A percentile compares a stretch with the other conserved stretches of the same genome.
Evolutionary conservation across 2,329 filamentous ascomycete species (phyloP).

Genomic region (Ophiocordyceps camponoti-saundersi): DNA sequence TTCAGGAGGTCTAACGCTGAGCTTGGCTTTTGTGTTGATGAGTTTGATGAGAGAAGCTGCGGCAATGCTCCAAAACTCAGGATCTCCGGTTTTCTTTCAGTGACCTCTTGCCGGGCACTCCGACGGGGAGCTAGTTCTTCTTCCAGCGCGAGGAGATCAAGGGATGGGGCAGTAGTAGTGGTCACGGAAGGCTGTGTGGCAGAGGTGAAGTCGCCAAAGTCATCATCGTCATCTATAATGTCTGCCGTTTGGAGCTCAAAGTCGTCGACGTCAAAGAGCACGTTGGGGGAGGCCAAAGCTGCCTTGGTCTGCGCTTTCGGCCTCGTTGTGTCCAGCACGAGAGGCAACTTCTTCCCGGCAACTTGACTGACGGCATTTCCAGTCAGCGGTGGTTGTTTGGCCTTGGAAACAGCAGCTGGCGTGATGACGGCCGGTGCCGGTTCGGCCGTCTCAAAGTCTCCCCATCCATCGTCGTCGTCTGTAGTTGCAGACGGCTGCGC

Average conservation of each 20-base stretch:
- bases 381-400: background rate
- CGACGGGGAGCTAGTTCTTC: slow-evolving; percentile 10
- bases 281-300: slow-evolving; percentile 24
- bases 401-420: background rate
- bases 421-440: slow-evolving; percentile 5
- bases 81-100: slow-evolving; percentile 13
- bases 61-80: slow-evolving; percentile 12
- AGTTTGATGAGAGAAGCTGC: slow-evolving; percentile 25
- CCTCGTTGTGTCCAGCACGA: background rate
- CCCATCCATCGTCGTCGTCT: slow-evolving; percentile 48
- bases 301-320: slow-evolving; percentile 3
- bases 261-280: slow-evolving; percentile 51
- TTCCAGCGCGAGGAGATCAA: slow-evolving; percentile 24
- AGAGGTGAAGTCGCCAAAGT: slow-evolving; percentile 45
- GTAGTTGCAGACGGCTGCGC: background rate
- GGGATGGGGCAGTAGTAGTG: slow-evolving; percentile 10
- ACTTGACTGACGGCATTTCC: background rate
- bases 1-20: slow-evolving; percentile 34
- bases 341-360: background rate
- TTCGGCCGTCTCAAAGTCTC: slow-evolving; percentile 47
- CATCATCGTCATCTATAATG: slow-evolving; percentile 31
- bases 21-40: slow-evolving; percentile 15
- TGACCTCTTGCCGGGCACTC: slow-evolving; percentile 9
- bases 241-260: slow-evolving; percentile 24
- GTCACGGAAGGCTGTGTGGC: slow-evolving; percentile 11